phyloP scores from a whole-genome alignment of 2,329 filamentous ascomycete species.

The Cyclaneusma minus region DNA sequence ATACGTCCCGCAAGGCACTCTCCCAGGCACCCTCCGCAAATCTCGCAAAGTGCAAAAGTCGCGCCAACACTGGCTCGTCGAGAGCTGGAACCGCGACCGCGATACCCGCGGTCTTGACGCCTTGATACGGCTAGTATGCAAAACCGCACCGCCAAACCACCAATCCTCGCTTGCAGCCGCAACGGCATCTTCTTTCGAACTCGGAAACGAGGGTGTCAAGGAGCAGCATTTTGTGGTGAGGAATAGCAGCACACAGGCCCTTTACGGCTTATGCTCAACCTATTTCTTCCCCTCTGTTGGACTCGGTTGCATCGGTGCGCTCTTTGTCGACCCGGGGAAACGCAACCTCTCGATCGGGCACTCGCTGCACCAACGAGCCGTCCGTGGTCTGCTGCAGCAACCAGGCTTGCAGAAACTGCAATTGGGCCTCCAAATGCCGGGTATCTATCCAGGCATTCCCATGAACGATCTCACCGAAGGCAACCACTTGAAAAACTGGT shows the following conservation, averaged over 20 bases:
- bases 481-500: slow-evolving; percentile 49
- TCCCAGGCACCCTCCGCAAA: slow-evolving; percentile 65
- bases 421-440: slow-evolving; percentile 65
- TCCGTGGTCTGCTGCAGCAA: slow-evolving; percentile 62
- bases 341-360: slow-evolving; percentile 82
- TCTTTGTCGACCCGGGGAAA: slow-evolving; percentile 81
- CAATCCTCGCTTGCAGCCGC: slow-evolving; percentile 54
- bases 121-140: slow-evolving; percentile 56
- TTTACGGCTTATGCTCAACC: slow-evolving; percentile 87
- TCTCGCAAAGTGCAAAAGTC: slow-evolving; percentile 78
- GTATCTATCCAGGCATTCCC: slow-evolving; percentile 76
- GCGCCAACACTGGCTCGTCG: slow-evolving; percentile 90
- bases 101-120: slow-evolving; percentile 60
- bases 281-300: slow-evolving; percentile 52
- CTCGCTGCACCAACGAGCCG: slow-evolving; percentile 73
- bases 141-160: slow-evolving; percentile 48
- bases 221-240: slow-evolving; percentile 85
- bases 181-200: slow-evolving; percentile 59
- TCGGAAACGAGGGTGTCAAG: slow-evolving; percentile 54
- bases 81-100: slow-evolving; percentile 67
- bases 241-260: slow-evolving; percentile 78
- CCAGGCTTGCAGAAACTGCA: slow-evolving; percentile 66
- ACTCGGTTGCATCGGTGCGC: slow-evolving; percentile 62
- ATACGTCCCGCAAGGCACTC: slow-evolving; percentile 38
- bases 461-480: slow-evolving; percentile 37